Conservation (phyloP, 495 filamentous ascomycete genomes). For the Parmelia sp. region DNA sequence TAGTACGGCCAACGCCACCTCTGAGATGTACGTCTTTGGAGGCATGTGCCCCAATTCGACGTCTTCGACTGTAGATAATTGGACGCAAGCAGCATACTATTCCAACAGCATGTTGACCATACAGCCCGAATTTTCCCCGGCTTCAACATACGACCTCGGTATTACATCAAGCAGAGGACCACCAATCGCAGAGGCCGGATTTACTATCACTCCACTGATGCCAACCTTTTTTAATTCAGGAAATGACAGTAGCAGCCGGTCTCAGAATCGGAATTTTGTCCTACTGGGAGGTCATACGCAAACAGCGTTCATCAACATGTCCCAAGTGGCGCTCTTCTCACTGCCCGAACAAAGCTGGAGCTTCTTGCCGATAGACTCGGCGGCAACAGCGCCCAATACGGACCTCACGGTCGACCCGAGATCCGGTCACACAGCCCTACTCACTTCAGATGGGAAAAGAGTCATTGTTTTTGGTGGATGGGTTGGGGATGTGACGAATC, state of each 20-base stretch:
- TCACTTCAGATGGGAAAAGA: constrained; percentile 66
- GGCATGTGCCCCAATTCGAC: constrained; percentile 72
- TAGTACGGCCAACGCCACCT: constrained; percentile 42
- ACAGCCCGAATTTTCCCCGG: constrained; percentile 35
- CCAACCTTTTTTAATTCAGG: constrained; percentile 55
- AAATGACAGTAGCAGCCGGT: constrained; percentile 39
- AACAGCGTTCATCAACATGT: constrained; percentile 86
- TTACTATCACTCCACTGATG: constrained; percentile 65
- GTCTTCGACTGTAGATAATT: constrained; percentile 37
- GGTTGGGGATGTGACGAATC: constrained; percentile 69
- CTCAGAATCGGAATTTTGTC: constrained; percentile 68
- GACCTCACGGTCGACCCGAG: constrained; percentile 64
- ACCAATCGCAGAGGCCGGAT: constrained; percentile 80
- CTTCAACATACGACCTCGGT: constrained; percentile 35
- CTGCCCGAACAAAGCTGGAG: constrained; percentile 81
- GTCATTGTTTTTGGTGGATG: constrained; percentile 81
- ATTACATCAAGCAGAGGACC: constrained; percentile 44
- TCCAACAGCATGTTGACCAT: constrained; percentile 67
- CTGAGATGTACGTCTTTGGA: constrained; percentile 68
- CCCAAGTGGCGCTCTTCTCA: constrained; percentile 77
- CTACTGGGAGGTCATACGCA: constrained; percentile 82
- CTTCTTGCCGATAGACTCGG: constrained; percentile 58
- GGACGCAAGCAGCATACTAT: constrained; percentile 64
- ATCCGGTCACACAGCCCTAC: constrained; percentile 78
- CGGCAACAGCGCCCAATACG: constrained; percentile 33